Conservation (phyloP, 208 protist genomes). For the Leishmania arabica region DNA sequence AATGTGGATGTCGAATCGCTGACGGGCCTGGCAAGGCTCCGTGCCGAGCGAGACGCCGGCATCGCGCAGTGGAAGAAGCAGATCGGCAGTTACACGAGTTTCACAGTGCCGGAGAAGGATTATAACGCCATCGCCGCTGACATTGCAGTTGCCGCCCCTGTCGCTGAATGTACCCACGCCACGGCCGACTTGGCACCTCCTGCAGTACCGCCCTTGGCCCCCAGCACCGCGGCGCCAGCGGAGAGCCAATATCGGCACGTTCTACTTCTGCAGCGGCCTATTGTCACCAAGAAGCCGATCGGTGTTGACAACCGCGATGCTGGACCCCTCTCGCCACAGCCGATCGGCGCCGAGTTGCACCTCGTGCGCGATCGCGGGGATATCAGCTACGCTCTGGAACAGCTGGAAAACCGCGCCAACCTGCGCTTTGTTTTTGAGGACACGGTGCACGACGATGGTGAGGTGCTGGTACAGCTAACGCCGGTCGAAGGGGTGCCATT, state of each 20-base stretch:
- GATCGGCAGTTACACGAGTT: conserved; percentile 51
- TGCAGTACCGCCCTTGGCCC: background rate
- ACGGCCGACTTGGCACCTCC: background rate
- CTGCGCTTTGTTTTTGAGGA: conserved; percentile 64
- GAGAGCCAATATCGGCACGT: conserved; percentile 41
- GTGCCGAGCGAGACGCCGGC: conserved; percentile 39
- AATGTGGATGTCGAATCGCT: conserved; percentile 18
- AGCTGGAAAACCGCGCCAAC: conserved; percentile 45
- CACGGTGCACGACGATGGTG: conserved; percentile 74
- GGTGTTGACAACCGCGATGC: conserved; percentile 45
- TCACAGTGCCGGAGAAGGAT: conserved; percentile 29
- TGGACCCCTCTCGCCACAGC: conserved; percentile 41
- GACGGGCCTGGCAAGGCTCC: conserved; percentile 37
- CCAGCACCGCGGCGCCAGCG: background rate
- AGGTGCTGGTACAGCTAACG: conserved; percentile 71
- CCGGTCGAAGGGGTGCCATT: conserved; percentile 81
- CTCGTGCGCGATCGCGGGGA: conserved; percentile 72
- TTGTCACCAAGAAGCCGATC: conserved; percentile 44
- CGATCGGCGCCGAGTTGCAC: conserved; percentile 68
- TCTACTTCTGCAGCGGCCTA: conserved; percentile 52
- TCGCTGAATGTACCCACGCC: background rate
- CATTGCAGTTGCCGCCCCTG: background rate
- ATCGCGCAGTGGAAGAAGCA: conserved; percentile 45
- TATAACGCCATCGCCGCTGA: background rate
- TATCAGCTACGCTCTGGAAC: conserved; percentile 48